Percentiles rank a stretch among this genome's conserved stretches.
phyloP scores from a whole-genome alignment of 2,329 filamentous ascomycete genomes.

The Neophaeococcomyces mojaviensis region DNA sequence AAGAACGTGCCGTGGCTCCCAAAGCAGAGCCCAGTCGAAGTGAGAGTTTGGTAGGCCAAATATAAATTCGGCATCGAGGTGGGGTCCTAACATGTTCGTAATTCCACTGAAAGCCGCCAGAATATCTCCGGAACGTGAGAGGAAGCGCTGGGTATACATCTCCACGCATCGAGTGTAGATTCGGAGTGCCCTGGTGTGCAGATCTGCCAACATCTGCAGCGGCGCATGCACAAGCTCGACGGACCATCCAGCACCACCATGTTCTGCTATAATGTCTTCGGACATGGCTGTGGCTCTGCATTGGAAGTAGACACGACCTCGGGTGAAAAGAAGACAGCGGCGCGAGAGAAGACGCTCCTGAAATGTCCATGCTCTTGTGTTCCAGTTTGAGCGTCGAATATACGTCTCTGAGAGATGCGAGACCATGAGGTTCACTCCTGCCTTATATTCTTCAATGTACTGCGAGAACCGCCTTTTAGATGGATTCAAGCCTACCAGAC shows the following conservation, averaged over 20 bases:
- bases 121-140: conserved; percentile 26
- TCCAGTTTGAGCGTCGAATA: conserved; percentile 9
- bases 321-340: no score
- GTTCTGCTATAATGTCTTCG: no score
- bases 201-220: conserved; percentile 24
- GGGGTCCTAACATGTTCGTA: conserved; percentile 21
- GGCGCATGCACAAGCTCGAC: conserved; percentile 27
- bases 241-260: no score
- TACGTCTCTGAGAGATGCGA: conserved; percentile 22
- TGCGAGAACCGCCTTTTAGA: background rate
- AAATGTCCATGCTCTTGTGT: conserved; percentile 26
- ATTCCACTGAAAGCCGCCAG: conserved; percentile 31
- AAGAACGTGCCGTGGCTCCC: no score
- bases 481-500: conserved; percentile 15
- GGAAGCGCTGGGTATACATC: conserved; percentile 26
- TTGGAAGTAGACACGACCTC: no score
- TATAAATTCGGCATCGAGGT: conserved; percentile 24
- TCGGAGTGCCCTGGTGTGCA: conserved; percentile 23
- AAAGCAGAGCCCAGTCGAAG: conserved; percentile 31
- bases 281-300: no score
- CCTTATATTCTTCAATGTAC: conserved; percentile 10
- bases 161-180: conserved; percentile 28
- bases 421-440: conserved; percentile 20
- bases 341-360: no score
- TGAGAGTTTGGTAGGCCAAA: conserved; percentile 29